Conservation (phyloP, 441 rosid species). For the Adansonia gregorii region DNA sequence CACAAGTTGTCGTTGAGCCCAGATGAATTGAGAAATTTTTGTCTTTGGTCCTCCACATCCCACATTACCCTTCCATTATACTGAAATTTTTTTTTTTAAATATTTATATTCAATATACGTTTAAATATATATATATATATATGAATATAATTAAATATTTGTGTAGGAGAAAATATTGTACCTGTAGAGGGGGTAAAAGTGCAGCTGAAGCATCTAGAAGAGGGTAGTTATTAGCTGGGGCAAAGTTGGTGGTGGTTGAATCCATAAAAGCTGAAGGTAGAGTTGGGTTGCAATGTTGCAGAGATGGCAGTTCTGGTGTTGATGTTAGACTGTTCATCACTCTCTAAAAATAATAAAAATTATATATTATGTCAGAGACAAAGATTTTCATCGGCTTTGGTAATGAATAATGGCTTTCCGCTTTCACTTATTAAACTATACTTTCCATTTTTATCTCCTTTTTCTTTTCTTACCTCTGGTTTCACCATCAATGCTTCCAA, state of each 20-base stretch:
- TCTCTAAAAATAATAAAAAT: slow-evolving; percentile 31
- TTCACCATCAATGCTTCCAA: slow-evolving; percentile 42
- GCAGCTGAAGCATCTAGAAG: slow-evolving; percentile 37
- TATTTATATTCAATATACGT: neutral
- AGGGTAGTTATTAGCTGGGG: slow-evolving; percentile 37
- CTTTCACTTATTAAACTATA: neutral
- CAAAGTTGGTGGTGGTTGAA: slow-evolving; percentile 36
- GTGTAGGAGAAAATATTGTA: slow-evolving; percentile 21
- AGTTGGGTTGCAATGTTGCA: slow-evolving; percentile 46
- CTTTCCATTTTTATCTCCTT: neutral
- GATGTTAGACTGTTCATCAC: slow-evolving; percentile 36
- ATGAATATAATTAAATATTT: too few relatives aligned
- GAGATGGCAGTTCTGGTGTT: slow-evolving; percentile 28
- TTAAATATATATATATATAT: too few relatives aligned
- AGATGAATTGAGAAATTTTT: slow-evolving; percentile 47
- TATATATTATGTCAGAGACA: slow-evolving; percentile 37
- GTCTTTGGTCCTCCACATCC: slow-evolving; percentile 57
- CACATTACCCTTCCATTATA: slow-evolving; percentile 41
- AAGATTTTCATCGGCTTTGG: too few relatives aligned
- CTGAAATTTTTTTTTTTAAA: slow-evolving; percentile 38
- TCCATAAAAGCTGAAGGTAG: slow-evolving; percentile 42
- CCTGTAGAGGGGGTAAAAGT: slow-evolving; percentile 38
- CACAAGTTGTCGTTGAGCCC: slow-evolving; percentile 54
- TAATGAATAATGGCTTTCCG: too few relatives aligned
- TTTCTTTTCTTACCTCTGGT: neutral